Evolutionary conservation across 1,139 yeast species (phyloP).

Genomic region (Zygoascus sp.): DNA sequence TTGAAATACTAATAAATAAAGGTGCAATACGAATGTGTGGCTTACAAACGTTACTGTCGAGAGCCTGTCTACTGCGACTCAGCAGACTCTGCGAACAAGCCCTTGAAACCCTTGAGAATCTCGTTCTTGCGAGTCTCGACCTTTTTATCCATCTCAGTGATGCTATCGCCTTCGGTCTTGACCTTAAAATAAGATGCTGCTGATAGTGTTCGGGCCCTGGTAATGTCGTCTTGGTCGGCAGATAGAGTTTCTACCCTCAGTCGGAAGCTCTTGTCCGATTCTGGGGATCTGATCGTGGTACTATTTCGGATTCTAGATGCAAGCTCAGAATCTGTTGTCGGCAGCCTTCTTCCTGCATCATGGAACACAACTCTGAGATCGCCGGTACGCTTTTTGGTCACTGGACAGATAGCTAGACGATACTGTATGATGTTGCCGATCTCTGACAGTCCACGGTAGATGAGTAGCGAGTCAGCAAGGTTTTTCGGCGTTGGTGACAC

Average conservation of each 20-base stretch:
- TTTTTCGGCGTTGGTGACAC: constrained; percentile 30
- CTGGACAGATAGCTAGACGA: constrained; percentile 33
- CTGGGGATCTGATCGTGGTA: not conserved
- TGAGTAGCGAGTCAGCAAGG: constrained; percentile 28
- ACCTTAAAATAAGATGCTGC: constrained; percentile 12
- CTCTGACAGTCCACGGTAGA: constrained; percentile 25
- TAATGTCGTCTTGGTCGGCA: constrained; percentile 8
- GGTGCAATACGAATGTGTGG: not conserved
- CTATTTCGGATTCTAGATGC: not conserved
- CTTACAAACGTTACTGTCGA: too few relatives aligned
- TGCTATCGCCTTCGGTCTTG: not conserved
- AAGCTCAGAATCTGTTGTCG: not conserved
- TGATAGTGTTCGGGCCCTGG: constrained; percentile 5
- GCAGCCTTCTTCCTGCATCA: constrained; percentile 20
- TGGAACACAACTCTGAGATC: constrained; percentile 28
- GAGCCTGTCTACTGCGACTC: too few relatives aligned
- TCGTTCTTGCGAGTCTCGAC: constrained; percentile 9
- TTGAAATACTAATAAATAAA: not conserved
- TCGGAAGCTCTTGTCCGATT: constrained; percentile 1
- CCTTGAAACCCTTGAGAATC: constrained; percentile 11
- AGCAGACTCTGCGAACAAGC: constrained; percentile 7
- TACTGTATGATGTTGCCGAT: constrained; percentile 29
- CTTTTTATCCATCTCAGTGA: constrained; percentile 2
- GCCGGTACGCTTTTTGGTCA: constrained; percentile 31
- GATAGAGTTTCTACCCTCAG: constrained; percentile 4